Base-by-base conservation (phyloP, 148 eudicot species). In the Fallopia convolvulus region DNA sequence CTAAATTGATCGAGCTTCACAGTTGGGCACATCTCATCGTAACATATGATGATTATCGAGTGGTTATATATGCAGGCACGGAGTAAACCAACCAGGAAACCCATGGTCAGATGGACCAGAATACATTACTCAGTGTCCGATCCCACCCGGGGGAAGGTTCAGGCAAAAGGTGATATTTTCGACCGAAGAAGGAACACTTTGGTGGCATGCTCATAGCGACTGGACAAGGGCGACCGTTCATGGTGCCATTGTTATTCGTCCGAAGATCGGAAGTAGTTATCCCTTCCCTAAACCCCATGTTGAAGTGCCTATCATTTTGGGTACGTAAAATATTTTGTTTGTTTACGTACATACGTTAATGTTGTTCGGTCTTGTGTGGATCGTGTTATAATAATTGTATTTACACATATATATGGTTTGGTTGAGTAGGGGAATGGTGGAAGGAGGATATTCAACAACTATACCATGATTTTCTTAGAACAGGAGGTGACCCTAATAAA, bases 181-280 rank as follows among this genome's bases (percentile, higher is more conserved):
- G 15, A 11, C 2, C 15, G 70, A 61, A 12, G 70, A 61, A 61
- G 70, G 70, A 61, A 61, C 70, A 0, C 17, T 61, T 6, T 61
- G 70, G 70, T 61, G 70, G 70, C 70, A 61, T 61, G 70, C 70
- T 61, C 70, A 61, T 23, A 61, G 70, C 15, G 30, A 61, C 6
- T 61, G 70, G 70, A 61, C 70, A 2, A 61, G 70, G 70, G 70
- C 70, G 30, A 61, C 70, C 15, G 70, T 61, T 8, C 70, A 61
- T 12, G 70, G 70, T 0, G 70, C 70, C 39, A 26, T 61, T 3
- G 40, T 30, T 0, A 11, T 61, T 11, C 36, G 36, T 61, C 70
- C 70, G 17, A 61, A 61, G 70, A 30, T 2, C 5, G 70, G 70
- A 61, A 10, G 4, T 3, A 61, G 39, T 1, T 61, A 61, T 26